Base-by-base conservation (phyloP, 768 basidiomycete species). In the Boletus rubropictus region DNA sequence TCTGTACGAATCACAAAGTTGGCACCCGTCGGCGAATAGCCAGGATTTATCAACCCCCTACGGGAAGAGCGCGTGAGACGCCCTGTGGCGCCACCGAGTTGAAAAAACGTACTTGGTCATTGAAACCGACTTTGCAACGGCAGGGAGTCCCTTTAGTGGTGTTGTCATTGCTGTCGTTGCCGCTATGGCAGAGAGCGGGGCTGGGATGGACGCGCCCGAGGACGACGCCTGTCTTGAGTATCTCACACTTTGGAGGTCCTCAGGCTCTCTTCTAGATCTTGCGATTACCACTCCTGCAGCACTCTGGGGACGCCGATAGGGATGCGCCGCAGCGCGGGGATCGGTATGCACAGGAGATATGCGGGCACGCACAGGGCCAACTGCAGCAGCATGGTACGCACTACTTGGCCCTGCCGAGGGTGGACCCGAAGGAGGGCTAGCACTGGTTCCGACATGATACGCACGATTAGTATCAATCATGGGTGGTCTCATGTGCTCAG, bases 1-100 rank as follows among this genome's bases (percentile, higher is more conserved):
- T 87, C 86, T 25, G 79, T 70, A 55, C 81, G 79, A 51, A 84
- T 79, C 52, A 70, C 59, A 56, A 73, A 72, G n/a, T 55, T 66
- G 34, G 21, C 31, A 10, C 51, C 48, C 27, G 52, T 28, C 2
- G 51, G 32, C 5, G 53, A 49, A 33, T 68, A 61, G 5, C 50
- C 52, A 18, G 62, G 56, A 24, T 55, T 62, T 17, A 67, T 34
- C n/a, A 66, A 27, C 39, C 53, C 67, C 51, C 52, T 55, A 41
- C n/a, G 21, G 21, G 10, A 5, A 5, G 34, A 21, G 52, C 49
- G 18, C 28, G 42, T 65, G 21, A 60, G 52, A 58, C 28, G 17
- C 21, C n/a, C n/a, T n/a, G 24, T 25, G 24, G 24, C 21, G 17
- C 28, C 14, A 25, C 7, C 17, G 22, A 10, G n/a, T 0, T 37